Evolutionary conservation across 2,329 filamentous ascomycete genomes (phyloP).

Genomic region (Alternaria sp.): DNA sequence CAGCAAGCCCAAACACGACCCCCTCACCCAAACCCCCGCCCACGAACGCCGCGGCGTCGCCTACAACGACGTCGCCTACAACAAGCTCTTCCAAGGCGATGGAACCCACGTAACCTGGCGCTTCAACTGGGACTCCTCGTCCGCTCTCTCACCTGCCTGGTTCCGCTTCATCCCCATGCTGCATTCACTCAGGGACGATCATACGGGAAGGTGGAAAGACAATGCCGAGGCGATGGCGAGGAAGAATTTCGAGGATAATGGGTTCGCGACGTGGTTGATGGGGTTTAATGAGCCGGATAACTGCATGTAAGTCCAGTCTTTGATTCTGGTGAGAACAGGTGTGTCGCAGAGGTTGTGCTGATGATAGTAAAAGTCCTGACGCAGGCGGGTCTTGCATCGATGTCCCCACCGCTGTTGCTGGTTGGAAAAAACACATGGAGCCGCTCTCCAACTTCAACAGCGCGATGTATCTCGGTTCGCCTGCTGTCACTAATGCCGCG

Average conservation of each 20-base stretch:
- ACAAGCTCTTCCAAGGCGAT: conserved; percentile 55
- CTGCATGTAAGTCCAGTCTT: conserved; percentile 23
- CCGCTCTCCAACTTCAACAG: conserved; percentile 20
- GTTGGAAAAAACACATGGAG: conserved; percentile 28
- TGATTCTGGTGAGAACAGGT: too few species aligned
- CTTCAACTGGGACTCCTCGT: conserved; percentile 69
- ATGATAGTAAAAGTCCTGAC: neutral
- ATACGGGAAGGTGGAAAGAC: conserved; percentile 25
- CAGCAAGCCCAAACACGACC: neutral
- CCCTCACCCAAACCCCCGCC: conserved; percentile 47
- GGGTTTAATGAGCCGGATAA: conserved; percentile 47
- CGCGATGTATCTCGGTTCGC: conserved; percentile 37
- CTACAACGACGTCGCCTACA: conserved; percentile 65
- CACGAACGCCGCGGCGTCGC: conserved; percentile 63
- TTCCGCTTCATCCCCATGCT: conserved; percentile 67
- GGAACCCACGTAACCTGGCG: conserved; percentile 61
- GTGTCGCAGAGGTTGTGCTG: neutral
- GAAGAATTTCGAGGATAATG: neutral
- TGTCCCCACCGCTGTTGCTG: conserved; percentile 12
- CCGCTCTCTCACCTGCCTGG: conserved; percentile 40
- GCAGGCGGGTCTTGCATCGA: conserved; percentile 35
- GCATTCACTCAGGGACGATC: conserved; percentile 15
- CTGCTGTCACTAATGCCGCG: conserved; percentile 38
- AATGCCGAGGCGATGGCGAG: conserved; percentile 17
- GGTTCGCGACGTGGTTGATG: conserved; percentile 28